Percentiles rank a stretch among this genome's conserved stretches.
phyloP scores from a whole-genome alignment of 2,329 filamentous ascomycete species.

The Aureobasidium vineae region DNA sequence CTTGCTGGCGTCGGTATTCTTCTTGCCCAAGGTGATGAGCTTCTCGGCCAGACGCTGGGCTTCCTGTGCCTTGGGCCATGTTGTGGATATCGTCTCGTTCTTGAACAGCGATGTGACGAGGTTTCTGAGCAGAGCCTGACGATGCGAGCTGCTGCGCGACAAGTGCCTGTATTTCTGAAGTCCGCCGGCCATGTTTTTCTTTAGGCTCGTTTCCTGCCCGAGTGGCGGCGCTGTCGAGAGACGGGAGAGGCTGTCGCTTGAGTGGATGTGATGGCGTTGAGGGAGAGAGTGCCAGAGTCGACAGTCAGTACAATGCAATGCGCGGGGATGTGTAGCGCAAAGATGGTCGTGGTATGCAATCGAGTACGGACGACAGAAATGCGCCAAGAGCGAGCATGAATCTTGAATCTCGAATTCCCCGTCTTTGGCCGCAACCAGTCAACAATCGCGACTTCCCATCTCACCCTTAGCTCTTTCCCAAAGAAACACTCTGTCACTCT shows the following conservation, averaged over 20 bases:
- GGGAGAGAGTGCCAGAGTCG: neutral
- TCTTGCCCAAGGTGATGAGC: slow-evolving; percentile 90
- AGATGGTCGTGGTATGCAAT: neutral
- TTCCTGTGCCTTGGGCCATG: slow-evolving; percentile 96
- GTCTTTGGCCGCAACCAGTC: slow-evolving; percentile 9
- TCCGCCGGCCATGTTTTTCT: slow-evolving; percentile 72
- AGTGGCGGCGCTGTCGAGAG: neutral
- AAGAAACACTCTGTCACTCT: neutral
- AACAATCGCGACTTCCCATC: neutral
- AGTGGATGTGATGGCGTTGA: too few species aligned
- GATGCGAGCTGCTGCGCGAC: slow-evolving; percentile 78
- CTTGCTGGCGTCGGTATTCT: slow-evolving; percentile 78
- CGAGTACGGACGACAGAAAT: neutral
- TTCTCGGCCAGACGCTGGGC: slow-evolving; percentile 91
- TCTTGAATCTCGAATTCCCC: neutral
- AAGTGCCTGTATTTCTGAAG: slow-evolving; percentile 86
- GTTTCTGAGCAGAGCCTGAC: slow-evolving; percentile 90
- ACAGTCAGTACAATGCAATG: neutral
- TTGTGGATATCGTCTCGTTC: slow-evolving; percentile 91
- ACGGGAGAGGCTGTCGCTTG: neutral
- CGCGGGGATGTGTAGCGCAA: neutral
- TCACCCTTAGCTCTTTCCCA: neutral
- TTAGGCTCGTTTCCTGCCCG: neutral
- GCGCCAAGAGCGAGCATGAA: slow-evolving; percentile 10
- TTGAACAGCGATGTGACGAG: slow-evolving; percentile 92